A percentile compares a stretch with the other conserved stretches of the same genome.
Conservation (phyloP, 2,329 filamentous ascomycete genomes). For the Fusarium mexicanum region DNA sequence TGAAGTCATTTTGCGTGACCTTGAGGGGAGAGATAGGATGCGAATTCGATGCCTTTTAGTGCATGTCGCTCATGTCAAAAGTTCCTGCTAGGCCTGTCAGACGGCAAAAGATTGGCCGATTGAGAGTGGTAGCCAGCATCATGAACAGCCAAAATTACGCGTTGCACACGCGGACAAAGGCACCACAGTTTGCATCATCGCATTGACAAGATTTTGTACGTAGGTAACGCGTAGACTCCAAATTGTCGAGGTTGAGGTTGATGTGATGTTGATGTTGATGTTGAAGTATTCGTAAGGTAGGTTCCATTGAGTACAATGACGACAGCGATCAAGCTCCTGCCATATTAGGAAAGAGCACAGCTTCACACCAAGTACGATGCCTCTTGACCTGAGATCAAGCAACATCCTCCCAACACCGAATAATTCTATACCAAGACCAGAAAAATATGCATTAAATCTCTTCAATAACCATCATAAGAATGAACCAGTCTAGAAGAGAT, state of each 20-base stretch:
- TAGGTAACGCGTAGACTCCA: background rate
- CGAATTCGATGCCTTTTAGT: background rate
- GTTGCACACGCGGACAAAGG: background rate
- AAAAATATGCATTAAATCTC: background rate
- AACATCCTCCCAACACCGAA: background rate
- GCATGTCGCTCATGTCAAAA: background rate
- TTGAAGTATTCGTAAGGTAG: background rate
- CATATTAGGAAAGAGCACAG: background rate
- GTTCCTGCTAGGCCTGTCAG: background rate
- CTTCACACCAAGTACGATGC: background rate
- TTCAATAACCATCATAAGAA: background rate
- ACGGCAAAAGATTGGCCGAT: conserved; percentile 17
- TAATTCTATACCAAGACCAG: background rate
- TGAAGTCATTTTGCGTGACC: conserved; percentile 27
- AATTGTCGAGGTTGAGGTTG: background rate
- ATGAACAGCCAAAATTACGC: background rate
- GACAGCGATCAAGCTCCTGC: background rate
- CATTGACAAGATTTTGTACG: background rate
- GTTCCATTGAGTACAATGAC: background rate
- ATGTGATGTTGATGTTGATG: background rate
- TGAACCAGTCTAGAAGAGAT: background rate
- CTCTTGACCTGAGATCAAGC: background rate
- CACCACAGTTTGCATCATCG: no score
- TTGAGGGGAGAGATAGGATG: background rate
- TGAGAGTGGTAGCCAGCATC: background rate